These are phyloP conservation scores for Cladosporium colombiae DNA, from an alignment of 2,329 filamentous ascomycete genomes.

Conservation along the genomic window DNA sequence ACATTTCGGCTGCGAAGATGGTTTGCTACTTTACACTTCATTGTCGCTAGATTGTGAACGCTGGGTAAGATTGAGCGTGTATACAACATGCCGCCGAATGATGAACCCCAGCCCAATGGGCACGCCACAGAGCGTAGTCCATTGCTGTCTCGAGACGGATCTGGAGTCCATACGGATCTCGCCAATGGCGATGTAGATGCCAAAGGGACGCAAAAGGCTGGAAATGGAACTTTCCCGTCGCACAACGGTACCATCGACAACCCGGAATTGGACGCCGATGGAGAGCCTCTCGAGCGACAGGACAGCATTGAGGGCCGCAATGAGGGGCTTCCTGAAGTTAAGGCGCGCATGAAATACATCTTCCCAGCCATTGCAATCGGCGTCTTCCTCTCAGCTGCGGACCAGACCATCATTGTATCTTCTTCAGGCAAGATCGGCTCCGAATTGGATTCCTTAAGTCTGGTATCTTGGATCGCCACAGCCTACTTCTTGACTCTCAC, in stretches of 20 bases:
- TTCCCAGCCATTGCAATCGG: slow-evolving; percentile 63
- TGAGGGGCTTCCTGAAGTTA: slow-evolving; percentile 51
- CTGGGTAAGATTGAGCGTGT: neutral
- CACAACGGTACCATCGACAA: neutral
- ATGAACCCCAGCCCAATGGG: neutral
- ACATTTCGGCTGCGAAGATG: neutral
- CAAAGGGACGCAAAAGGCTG: neutral
- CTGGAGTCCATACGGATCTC: neutral
- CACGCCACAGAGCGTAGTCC: slow-evolving; percentile 12
- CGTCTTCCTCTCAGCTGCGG: slow-evolving; percentile 71
- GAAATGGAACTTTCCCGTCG: neutral
- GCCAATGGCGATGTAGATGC: neutral
- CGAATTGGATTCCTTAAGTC: slow-evolving; percentile 72
- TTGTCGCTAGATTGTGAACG: neutral
- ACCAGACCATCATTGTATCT: slow-evolving; percentile 76
- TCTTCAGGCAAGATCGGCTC: slow-evolving; percentile 77
- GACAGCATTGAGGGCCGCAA: slow-evolving; percentile 33
- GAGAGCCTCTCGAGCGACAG: slow-evolving; percentile 40
- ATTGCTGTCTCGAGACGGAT: neutral
- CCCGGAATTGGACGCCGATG: slow-evolving; percentile 27
- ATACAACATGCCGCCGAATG: neutral
- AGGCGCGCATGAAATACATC: slow-evolving; percentile 56
- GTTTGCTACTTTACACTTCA: neutral
- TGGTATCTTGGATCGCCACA: slow-evolving; percentile 74
- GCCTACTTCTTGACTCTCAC: slow-evolving; percentile 73